A percentile compares a stretch with the other conserved stretches of the same genome.
phyloP scores from a whole-genome alignment of 257 asterid genomes.

The Plantago ovata region DNA sequence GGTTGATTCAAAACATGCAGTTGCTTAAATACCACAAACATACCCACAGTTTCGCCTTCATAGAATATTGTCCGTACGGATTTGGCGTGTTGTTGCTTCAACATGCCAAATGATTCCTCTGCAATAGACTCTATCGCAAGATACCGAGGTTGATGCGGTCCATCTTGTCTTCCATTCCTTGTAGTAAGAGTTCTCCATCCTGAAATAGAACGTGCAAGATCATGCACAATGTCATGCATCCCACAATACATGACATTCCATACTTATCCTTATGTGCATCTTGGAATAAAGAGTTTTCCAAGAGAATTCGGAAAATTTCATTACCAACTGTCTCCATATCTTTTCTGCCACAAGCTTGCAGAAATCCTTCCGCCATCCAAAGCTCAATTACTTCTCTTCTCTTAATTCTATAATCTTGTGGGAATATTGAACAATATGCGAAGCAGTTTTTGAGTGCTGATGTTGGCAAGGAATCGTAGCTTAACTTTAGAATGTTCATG shows the following conservation, averaged over 20 bases:
- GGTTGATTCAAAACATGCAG: neutral
- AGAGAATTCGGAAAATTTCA: too few relatives aligned
- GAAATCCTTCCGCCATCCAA: slow-evolving; percentile 23
- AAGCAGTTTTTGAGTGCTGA: slow-evolving; percentile 30
- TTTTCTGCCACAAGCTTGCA: neutral
- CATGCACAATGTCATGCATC: too few relatives aligned
- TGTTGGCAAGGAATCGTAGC: slow-evolving; percentile 23
- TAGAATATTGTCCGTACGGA: slow-evolving; percentile 19
- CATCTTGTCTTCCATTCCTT: neutral
- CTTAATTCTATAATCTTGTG: slow-evolving; percentile 5
- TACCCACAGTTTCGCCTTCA: neutral
- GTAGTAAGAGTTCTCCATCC: neutral
- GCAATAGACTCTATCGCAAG: too few relatives aligned
- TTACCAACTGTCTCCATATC: too few relatives aligned
- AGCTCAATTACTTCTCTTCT: too few relatives aligned
- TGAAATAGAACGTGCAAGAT: neutral
- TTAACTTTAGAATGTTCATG: too few relatives aligned
- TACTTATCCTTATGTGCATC: too few relatives aligned
- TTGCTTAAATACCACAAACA: neutral
- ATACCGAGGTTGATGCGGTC: neutral
- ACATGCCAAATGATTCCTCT: neutral
- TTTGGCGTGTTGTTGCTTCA: neutral
- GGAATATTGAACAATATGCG: slow-evolving; percentile 31
- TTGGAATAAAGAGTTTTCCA: too few relatives aligned
- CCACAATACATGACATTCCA: too few relatives aligned